Evolutionary conservation across 2,329 filamentous ascomycete genomes (phyloP).

Genomic region (Coleophoma eucalyptorum): DNA sequence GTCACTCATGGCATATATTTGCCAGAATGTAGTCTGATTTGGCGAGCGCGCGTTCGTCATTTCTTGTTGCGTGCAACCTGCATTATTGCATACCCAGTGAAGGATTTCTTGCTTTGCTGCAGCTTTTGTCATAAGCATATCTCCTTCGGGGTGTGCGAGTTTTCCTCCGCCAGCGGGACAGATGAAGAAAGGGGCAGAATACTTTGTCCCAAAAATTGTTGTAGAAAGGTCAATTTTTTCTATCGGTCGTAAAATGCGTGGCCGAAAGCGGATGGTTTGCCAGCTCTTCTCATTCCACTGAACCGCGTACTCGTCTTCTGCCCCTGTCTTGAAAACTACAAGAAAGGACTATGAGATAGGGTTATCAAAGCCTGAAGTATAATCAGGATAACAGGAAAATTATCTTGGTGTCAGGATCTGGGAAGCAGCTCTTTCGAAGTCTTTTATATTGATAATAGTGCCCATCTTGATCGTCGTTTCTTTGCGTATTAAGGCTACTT

Average conservation of each 20-base stretch:
- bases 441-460: neutral
- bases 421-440: neutral
- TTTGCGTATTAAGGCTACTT: neutral
- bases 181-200: conserved; percentile 7
- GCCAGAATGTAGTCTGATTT: neutral
- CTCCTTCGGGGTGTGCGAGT: conserved; percentile 6
- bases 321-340: neutral
- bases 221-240: neutral
- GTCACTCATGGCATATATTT: neutral
- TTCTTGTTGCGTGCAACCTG: neutral
- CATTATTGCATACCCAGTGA: conserved; percentile 7
- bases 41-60: neutral
- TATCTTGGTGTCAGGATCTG: neutral
- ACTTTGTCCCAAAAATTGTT: conserved; percentile 4
- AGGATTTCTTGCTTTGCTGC: conserved; percentile 5
- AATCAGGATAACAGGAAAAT: neutral
- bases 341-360: neutral
- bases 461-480: neutral
- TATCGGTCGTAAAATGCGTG: conserved; percentile 5
- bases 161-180: conserved; percentile 8
- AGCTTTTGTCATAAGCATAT: conserved; percentile 4
- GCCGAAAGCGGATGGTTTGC: conserved; percentile 3
- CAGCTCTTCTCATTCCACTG: neutral
- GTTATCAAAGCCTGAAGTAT: neutral
- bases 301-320: neutral